A percentile compares a stretch with the other conserved stretches of the same genome.
Evolutionary conservation across 805 yeast genomes (phyloP).

Genomic region (Priceomyces castillae): DNA sequence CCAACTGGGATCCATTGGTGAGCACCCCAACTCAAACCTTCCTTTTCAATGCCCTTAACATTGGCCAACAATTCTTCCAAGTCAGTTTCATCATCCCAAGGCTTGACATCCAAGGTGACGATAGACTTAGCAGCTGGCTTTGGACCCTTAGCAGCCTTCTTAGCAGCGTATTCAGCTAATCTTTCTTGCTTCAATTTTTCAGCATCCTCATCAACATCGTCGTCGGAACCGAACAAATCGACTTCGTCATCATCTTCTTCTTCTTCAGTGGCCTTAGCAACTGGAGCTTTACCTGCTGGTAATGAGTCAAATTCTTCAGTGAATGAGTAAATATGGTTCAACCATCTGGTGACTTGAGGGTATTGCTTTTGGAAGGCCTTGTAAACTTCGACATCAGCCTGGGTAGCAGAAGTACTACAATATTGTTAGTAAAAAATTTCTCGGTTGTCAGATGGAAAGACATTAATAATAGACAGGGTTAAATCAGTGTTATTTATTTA

Average conservation of each 20-base stretch:
- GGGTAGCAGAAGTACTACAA: constrained; percentile 80
- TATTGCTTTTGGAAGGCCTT: constrained; percentile 87
- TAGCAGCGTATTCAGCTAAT: constrained; percentile 95
- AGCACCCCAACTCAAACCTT: constrained; percentile 99
- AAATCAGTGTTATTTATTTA: constrained; percentile 26
- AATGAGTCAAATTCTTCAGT: constrained; percentile 76
- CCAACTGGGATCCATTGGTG: constrained; percentile 95
- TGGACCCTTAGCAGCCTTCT: constrained; percentile 95
- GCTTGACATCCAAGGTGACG: constrained; percentile 96
- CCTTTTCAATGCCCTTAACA: constrained; percentile 82
- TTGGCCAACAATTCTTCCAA: constrained; percentile 82
- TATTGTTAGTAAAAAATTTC: constrained; percentile 21
- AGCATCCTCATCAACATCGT: constrained; percentile 94
- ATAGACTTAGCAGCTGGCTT: constrained; percentile 98
- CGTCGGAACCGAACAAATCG: constrained; percentile 91
- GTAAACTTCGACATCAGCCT: constrained; percentile 93
- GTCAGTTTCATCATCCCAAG: constrained; percentile 99
- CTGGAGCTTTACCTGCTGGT: constrained; percentile 75
- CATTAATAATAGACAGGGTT: not conserved
- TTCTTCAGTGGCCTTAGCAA: constrained; percentile 63
- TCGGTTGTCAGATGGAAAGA: not conserved
- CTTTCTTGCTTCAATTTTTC: constrained; percentile 97
- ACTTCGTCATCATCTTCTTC: constrained; percentile 88
- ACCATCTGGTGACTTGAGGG: constrained; percentile 98
- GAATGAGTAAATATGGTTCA: constrained; percentile 95